Base-by-base conservation (phyloP, 2,329 filamentous ascomycete genomes). In the Pezicula carpinea region DNA sequence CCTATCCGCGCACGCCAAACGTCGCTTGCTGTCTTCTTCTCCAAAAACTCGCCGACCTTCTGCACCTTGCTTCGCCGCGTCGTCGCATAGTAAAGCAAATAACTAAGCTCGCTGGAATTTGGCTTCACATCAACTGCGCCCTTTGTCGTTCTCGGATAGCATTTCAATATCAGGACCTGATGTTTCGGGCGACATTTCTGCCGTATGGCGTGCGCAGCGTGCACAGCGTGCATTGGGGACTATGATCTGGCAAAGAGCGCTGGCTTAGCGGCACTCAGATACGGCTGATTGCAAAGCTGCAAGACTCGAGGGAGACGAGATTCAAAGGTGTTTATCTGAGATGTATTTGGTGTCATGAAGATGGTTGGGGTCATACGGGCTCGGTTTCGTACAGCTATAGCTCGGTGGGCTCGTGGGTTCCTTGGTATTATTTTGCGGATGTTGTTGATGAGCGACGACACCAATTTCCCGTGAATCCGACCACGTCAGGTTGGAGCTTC, bases 41-140 rank as follows among this genome's bases (percentile, higher is more conserved):
- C 91, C 55, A 99, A 77, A 64, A 96, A 99, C 59, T 83, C 83
- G 66, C 89, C 90, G 57, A 99, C 91, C 71, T 99, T 99, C 63
- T 93, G 89, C 59, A 97, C 83, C 76, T 97, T 99, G 69, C 88
- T 92, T 55, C 89, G 84, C 51, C 92, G 88, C 59, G 91, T 96
- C 64, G 88, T 95, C 52, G 89, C 90, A 74, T 99, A 97, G 77
- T 95, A 97, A 46, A 97, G 82, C 55, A 99, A 80, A 66, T 97
- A 97, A 69, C 89, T 95, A 53, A 99, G 81, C 74, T 99, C 93
- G 70, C 89, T 95, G 56, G 89, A 89, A 69, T 97, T 97, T 38
- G 93, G 91, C 70, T 92, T 95, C 63, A 96, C 89, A 62, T 96
- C 89, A 64, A 91, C 86, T 53, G 88, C 85, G 43, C 89, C 89